Evolutionary conservation across 306 rosid genomes (phyloP).

Genomic region (Rosa lucieae): DNA sequence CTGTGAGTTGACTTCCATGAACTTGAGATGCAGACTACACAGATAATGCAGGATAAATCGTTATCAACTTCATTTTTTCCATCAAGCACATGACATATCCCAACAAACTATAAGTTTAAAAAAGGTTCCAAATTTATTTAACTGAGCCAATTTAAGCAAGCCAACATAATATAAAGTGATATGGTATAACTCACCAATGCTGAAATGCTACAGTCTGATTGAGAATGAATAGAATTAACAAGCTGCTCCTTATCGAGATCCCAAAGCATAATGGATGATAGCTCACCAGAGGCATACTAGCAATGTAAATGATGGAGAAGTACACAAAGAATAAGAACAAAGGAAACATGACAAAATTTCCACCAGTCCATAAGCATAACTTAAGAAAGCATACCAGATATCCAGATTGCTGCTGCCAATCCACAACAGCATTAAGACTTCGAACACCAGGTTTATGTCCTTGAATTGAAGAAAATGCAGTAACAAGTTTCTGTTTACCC

Average conservation of each 20-base stretch:
- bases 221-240: slow-evolving; percentile 66
- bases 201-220: slow-evolving; percentile 85
- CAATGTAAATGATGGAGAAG: slow-evolving; percentile 24
- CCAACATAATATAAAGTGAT: neutral
- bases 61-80: neutral
- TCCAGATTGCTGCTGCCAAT: slow-evolving; percentile 98
- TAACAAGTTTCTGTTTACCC: slow-evolving; percentile 87
- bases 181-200: slow-evolving; percentile 66
- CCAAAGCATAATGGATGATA: slow-evolving; percentile 79
- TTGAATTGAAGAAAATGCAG: slow-evolving; percentile 92
- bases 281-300: slow-evolving; percentile 91
- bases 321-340: slow-evolving; percentile 1
- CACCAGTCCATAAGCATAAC: neutral
- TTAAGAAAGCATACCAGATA: slow-evolving; percentile 66
- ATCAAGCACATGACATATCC: neutral
- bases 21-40: slow-evolving; percentile 94
- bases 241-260: slow-evolving; percentile 94
- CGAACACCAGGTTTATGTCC: slow-evolving; percentile 88
- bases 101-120: neutral
- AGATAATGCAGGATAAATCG: slow-evolving; percentile 2
- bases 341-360: neutral
- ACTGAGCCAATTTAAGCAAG: neutral
- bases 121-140: neutral
- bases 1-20: slow-evolving; percentile 91
- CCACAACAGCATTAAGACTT: slow-evolving; percentile 85